These are phyloP conservation scores for Macrocybe gigantea DNA, from an alignment of 768 basidiomycete species.

Conservation along the genomic window DNA sequence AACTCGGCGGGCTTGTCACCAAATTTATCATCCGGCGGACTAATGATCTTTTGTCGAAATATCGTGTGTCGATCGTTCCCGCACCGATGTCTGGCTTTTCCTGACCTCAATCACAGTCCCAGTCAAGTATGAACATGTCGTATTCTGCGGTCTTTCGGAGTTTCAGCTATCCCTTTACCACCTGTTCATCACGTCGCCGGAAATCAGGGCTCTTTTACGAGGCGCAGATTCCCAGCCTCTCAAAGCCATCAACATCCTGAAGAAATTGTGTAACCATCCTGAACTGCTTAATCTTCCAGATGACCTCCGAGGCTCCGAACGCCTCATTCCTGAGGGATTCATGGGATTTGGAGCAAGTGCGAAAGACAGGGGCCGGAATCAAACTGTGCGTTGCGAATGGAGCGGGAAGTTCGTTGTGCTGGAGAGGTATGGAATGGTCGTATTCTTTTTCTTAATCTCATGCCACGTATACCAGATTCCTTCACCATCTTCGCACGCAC, in stretches of 20 bases:
- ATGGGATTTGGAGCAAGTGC: slow-evolving; percentile 44
- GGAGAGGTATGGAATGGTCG: slow-evolving; percentile 55
- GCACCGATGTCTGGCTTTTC: slow-evolving; percentile 1
- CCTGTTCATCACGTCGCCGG: slow-evolving; percentile 87
- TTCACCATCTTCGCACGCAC: slow-evolving; percentile 73
- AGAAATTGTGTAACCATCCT: slow-evolving; percentile 95
- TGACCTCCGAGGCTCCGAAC: slow-evolving; percentile 78
- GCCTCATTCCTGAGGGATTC: slow-evolving; percentile 79
- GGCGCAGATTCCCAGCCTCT: slow-evolving; percentile 90
- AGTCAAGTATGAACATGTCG: slow-evolving; percentile 98
- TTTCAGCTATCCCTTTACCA: slow-evolving; percentile 84
- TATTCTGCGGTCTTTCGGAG: slow-evolving; percentile 82
- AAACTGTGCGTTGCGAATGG: slow-evolving; percentile 71
- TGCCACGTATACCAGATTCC: slow-evolving; percentile 48
- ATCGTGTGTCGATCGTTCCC: slow-evolving; percentile 51
- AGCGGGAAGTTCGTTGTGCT: slow-evolving; percentile 90
- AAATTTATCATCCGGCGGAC: slow-evolving; percentile 95
- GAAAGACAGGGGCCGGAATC: slow-evolving; percentile 36
- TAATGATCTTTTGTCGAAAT: slow-evolving; percentile 92
- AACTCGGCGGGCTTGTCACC: slow-evolving; percentile 79
- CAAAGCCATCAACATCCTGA: slow-evolving; percentile 90
- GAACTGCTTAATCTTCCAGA: slow-evolving; percentile 81
- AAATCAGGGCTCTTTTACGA: slow-evolving; percentile 84
- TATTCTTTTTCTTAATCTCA: neutral
- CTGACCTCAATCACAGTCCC: slow-evolving; percentile 56